Evolutionary conservation across 179 eudicot species (phyloP).

Genomic region (Silene noctiflora): DNA sequence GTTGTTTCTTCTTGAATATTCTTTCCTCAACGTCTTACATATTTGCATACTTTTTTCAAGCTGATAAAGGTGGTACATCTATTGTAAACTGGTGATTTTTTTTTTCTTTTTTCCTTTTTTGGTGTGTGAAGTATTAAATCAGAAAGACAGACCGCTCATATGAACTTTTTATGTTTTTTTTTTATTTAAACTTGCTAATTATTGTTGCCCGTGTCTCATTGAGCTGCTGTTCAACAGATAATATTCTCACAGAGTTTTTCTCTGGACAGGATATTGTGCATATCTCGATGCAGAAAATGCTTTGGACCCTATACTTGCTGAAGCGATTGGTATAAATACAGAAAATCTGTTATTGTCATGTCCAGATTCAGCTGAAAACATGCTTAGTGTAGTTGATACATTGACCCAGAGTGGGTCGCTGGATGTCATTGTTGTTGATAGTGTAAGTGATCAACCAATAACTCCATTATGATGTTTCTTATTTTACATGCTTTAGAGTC

Average conservation of each 20-base stretch:
- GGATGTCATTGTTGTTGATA: conserved; percentile 90
- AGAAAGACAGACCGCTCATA: too few relatives aligned
- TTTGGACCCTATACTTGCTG: conserved; percentile 70
- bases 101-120: too few relatives aligned
- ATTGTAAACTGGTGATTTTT: background rate
- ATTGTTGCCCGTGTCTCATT: background rate
- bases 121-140: too few relatives aligned
- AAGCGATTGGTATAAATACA: conserved; percentile 75
- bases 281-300: conserved; percentile 96
- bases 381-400: conserved; percentile 84
- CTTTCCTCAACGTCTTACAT: too few relatives aligned
- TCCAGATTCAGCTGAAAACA: conserved; percentile 94
- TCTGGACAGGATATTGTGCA: conserved; percentile 83
- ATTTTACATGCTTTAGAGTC: background rate
- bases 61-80: background rate
- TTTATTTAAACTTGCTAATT: background rate
- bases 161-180: too few relatives aligned
- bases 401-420: conserved; percentile 83
- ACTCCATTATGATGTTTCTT: background rate
- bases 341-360: conserved; percentile 75
- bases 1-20: too few relatives aligned
- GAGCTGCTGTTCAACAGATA: background rate
- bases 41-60: too few relatives aligned
- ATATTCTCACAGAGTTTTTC: conserved; percentile 12
- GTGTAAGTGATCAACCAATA: conserved; percentile 51